Evolutionary conservation across 768 basidiomycete genomes (phyloP).

Genomic region (Leccinellum luteum): DNA sequence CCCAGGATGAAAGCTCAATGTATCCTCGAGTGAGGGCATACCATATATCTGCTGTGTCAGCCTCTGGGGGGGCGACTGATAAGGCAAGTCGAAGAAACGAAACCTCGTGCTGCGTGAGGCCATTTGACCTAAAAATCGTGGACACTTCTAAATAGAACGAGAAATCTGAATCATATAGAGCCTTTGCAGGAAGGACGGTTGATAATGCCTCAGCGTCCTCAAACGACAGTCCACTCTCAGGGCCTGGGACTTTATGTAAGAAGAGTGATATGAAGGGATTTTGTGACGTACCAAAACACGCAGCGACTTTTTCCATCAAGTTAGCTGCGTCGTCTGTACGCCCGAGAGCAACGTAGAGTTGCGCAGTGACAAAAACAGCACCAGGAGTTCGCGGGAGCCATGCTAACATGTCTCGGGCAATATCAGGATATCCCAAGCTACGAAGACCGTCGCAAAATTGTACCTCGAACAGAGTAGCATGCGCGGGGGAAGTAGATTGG

Average conservation of each 20-base stretch:
- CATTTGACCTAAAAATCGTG: conserved; percentile 64
- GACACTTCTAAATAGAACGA: conserved; percentile 78
- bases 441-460: conserved; percentile 70
- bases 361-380: conserved; percentile 68
- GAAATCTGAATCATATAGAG: conserved; percentile 58
- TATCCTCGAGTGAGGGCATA: conserved; percentile 72
- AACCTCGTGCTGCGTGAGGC: conserved; percentile 59
- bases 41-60: conserved; percentile 73
- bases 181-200: conserved; percentile 56
- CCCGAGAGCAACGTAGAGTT: conserved; percentile 63
- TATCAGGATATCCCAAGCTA: conserved; percentile 56
- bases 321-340: conserved; percentile 71
- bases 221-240: conserved; percentile 46
- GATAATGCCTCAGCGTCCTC: conserved; percentile 67
- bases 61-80: conserved; percentile 54
- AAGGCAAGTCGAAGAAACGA: conserved; percentile 78
- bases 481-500: conserved; percentile 64
- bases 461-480: conserved; percentile 66
- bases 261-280: neutral
- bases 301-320: conserved; percentile 71
- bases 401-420: conserved; percentile 62
- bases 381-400: conserved; percentile 81
- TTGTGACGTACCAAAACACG: conserved; percentile 62
- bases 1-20: conserved; percentile 70
- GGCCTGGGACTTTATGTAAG: conserved; percentile 32